A percentile compares a stretch with the other conserved stretches of the same genome.
phyloP scores from a whole-genome alignment of 306 rosid genomes.

The Vigna radiata region DNA sequence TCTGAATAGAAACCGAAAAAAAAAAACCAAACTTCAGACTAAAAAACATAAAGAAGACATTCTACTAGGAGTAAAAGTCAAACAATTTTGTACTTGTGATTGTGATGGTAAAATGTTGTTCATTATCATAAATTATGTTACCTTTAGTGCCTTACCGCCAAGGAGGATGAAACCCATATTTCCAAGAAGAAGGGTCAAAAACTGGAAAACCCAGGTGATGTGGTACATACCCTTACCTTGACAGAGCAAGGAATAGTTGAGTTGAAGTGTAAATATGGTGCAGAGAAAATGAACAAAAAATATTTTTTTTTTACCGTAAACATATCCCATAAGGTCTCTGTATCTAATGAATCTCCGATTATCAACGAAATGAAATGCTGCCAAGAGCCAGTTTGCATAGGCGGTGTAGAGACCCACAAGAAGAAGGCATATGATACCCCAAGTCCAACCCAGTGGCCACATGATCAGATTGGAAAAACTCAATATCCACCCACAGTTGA shows the following conservation, averaged over 20 bases:
- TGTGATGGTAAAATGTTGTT: too few species aligned
- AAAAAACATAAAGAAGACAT: too few species aligned
- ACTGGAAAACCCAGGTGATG: constrained; percentile 62
- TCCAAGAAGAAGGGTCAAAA: constrained; percentile 58
- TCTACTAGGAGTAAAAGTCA: too few species aligned
- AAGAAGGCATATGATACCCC: constrained; percentile 59
- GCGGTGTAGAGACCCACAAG: constrained; percentile 63
- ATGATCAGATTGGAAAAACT: constrained; percentile 60
- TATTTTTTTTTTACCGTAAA: constrained; percentile 44
- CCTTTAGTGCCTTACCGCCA: constrained; percentile 71
- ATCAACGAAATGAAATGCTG: constrained; percentile 64
- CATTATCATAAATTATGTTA: background rate
- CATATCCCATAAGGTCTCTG: constrained; percentile 69
- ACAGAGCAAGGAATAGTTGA: background rate
- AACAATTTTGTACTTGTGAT: too few species aligned
- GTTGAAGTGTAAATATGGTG: background rate
- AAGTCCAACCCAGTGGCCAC: constrained; percentile 71
- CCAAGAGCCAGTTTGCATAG: constrained; percentile 69
- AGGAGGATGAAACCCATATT: constrained; percentile 70
- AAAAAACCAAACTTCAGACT: too few species aligned
- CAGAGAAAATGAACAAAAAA: background rate
- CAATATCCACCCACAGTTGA: constrained; percentile 66
- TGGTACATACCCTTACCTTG: constrained; percentile 57
- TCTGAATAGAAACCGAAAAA: too few species aligned
- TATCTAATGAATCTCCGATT: constrained; percentile 72